These are phyloP conservation scores for Pseudohyphozyma bogoriensis DNA, from an alignment of 768 basidiomycete genomes.

Conservation along the genomic window DNA sequence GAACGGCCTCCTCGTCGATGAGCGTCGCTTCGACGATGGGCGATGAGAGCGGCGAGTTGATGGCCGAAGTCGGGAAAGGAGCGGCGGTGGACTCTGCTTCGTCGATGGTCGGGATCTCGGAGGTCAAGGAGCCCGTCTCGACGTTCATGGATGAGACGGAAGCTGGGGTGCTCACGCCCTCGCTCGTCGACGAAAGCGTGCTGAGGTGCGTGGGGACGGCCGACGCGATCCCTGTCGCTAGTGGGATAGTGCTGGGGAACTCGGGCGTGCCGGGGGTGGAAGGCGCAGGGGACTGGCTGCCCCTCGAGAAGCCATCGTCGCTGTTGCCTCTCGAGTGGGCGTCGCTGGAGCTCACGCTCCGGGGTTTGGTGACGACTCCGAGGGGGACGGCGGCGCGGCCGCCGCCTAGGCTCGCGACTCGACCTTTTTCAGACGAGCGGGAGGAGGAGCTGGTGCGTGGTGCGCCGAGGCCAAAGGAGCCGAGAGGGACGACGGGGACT, in stretches of 20 bases:
- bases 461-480: neutral
- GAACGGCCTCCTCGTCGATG: neutral
- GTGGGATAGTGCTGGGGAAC: neutral
- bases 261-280: neutral
- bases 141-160: slow-evolving; percentile 22
- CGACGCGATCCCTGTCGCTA: no score
- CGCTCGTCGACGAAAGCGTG: no score
- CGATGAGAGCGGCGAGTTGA: neutral
- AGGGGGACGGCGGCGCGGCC: slow-evolving; percentile 17
- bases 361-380: slow-evolving; percentile 6
- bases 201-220: no score
- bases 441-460: neutral
- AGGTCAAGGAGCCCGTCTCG: slow-evolving; percentile 18
- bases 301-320: slow-evolving; percentile 1
- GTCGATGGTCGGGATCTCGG: neutral
- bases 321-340: neutral
- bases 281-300: neutral
- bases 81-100: slow-evolving; percentile 4
- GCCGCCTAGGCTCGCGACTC: slow-evolving; percentile 19
- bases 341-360: slow-evolving; percentile 2
- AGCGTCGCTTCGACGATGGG: neutral
- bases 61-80: no score
- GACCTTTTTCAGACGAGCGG: neutral
- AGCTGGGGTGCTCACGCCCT: no score
- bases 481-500: slow-evolving; percentile 6